Evolutionary conservation across 2,329 filamentous ascomycete species (phyloP), one percentile per base, ranked within the genome.

Genomic region (Aspergillus felis): DNA sequence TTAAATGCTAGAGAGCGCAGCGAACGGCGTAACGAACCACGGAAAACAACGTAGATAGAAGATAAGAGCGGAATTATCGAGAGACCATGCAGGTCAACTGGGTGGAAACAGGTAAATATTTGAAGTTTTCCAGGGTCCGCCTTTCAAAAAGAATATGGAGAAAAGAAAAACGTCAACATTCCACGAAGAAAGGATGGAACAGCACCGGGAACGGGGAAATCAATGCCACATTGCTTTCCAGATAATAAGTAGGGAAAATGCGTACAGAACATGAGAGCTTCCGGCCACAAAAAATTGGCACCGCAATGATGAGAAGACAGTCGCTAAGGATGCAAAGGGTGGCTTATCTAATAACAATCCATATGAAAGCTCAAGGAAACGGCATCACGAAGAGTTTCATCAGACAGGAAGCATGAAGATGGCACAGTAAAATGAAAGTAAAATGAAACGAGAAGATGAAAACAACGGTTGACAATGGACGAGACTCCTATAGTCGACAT

Each of bases 311-410:
- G 50, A 38, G 29, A 47, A 25, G 22, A 47, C 44, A 25, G 22
- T 47, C 44, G 44, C 44, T 47, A 47, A 47, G 44, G 44, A 47
- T 47, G 44, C 44, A 57, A 57, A 60, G 64, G 63, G 44, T 47
- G 22, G 24, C 44, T 24, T 24, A 25, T 22, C 24, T 22, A 24
- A 47, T 24, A 47, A 47, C 44, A 47, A 47, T 14, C 44, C 44
- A 25, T 22, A 24, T 7, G 25, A 25, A 12, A 24, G 24, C 12
- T 25, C 20, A 47, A 29, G 42, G 49, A 57, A 53, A 47, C 25
- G 5, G 44, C 44, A 47, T 27, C 44, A 27, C 14, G 22, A 12
- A 24, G 22, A 9, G 24, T 38, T 7, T 10, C 51, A 42, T 28
- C 51, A 38, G 29, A 53, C 5, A 47, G 10, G 24, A 24, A 47